Base-by-base conservation (phyloP, 176 grass and related monocot species). In the Eleusine indica region DNA sequence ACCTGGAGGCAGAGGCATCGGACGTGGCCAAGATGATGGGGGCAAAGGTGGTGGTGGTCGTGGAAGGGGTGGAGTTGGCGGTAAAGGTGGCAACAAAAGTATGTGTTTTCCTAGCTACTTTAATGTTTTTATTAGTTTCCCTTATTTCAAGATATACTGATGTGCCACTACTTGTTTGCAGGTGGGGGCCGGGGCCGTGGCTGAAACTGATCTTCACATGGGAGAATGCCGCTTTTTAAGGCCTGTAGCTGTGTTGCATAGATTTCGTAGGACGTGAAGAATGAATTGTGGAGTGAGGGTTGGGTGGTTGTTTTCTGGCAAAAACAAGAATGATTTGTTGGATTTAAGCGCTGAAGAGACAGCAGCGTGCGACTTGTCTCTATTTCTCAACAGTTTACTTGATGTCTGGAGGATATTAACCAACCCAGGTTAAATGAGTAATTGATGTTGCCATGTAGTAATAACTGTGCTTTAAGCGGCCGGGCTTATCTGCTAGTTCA, bases 121-220 rank as follows among this genome's bases (percentile, higher is more conserved):
- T 54, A 19, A 29, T 81, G 21, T 58, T 17, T 28, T 57, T 2
- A 1, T 57, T 2, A 1, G 4, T 44, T 17, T 41, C 7, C 7
- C 14, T 40, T 2, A 7, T 71, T 43, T 29, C 51, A 44, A 82
- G 14, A 40, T 9, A 54, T 80, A 17, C 65, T 43, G 44, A 86
- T 64, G 5, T 74, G 16, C n/a, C n/a, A 35, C 5, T 85, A 64
- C 70, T 19, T 67, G 43, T 83, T 85, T 2, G 57, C 77, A 97
- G 94, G 90, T 90, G 93, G 89, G 42, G 93, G 92, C 7, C 94
- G 94, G 3, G 92, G 92, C 38, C 94, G 92, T 44, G 94, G 91
- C 56, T 97, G 70, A 97, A 70, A 51, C 29, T 18, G 44, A 19
- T 43, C 14, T 60, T 54, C 35, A 53, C 21, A 60, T 75, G 32